Evolutionary conservation across 164 flowering plant species (phyloP).

Genomic region (Nelumbo lutea): DNA sequence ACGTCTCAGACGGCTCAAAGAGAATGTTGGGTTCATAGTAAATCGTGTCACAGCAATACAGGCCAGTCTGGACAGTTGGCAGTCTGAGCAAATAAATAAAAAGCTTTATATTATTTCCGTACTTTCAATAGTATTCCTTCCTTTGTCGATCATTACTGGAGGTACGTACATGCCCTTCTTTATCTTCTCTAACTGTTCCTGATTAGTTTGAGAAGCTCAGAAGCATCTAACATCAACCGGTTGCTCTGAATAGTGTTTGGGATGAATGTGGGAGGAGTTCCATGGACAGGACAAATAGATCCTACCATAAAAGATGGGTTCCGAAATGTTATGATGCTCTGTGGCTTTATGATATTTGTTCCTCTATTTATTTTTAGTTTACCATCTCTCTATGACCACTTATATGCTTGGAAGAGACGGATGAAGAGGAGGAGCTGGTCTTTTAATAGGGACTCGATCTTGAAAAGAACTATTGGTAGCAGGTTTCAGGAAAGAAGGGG

Average conservation of each 20-base stretch:
- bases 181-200: background rate
- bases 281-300: constrained; percentile 77
- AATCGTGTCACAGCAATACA: constrained; percentile 93
- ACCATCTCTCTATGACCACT: constrained; percentile 46
- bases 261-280: constrained; percentile 99
- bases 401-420: constrained; percentile 54
- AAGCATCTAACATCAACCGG: background rate
- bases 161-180: constrained; percentile 32
- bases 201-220: background rate
- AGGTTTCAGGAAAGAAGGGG: constrained; percentile 42
- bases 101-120: constrained; percentile 94
- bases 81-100: constrained; percentile 90
- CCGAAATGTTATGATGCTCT: constrained; percentile 70
- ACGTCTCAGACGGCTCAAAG: constrained; percentile 79
- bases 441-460: constrained; percentile 64
- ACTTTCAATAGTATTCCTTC: constrained; percentile 90
- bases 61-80: constrained; percentile 98
- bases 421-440: constrained; percentile 66
- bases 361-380: constrained; percentile 66
- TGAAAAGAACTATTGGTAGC: constrained; percentile 35
- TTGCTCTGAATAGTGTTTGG: constrained; percentile 63
- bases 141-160: constrained; percentile 93
- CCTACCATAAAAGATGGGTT: constrained; percentile 69
- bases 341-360: constrained; percentile 49
- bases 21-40: constrained; percentile 87